Evolutionary conservation across 1,284 basidiomycete genomes (phyloP).

Genomic region (Ganoderma lucidum): DNA sequence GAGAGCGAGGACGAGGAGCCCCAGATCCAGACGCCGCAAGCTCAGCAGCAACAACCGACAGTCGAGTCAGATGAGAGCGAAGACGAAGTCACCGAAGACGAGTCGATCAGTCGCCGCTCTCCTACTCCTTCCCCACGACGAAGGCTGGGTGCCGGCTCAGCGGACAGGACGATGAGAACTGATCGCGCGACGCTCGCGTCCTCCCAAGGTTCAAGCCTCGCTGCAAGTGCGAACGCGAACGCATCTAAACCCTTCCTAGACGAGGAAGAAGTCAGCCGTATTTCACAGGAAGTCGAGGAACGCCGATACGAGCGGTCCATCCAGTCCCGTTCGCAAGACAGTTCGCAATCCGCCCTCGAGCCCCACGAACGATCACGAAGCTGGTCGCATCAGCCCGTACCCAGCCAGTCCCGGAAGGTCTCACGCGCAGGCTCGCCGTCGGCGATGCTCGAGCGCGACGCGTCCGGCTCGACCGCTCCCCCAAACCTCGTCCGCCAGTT

Average conservation of each 20-base stretch:
- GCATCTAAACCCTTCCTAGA: conserved; percentile 49
- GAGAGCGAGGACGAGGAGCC: conserved; percentile 29
- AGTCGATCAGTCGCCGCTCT: conserved; percentile 31
- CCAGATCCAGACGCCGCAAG: conserved; percentile 8
- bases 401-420: conserved; percentile 12
- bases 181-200: conserved; percentile 53
- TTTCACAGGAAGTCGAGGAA: conserved; percentile 65
- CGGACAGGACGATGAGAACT: conserved; percentile 52
- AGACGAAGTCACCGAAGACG: conserved; percentile 32
- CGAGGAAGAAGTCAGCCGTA: conserved; percentile 58
- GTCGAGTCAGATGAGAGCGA: conserved; percentile 41
- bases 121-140: conserved; percentile 39
- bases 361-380: conserved; percentile 30
- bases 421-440: conserved; percentile 26
- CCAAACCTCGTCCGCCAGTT: conserved; percentile 14
- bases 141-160: conserved; percentile 19
- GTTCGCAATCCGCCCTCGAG: conserved; percentile 23
- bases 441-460: conserved; percentile 19
- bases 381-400: conserved; percentile 20
- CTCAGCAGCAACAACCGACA: conserved; percentile 16
- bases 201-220: conserved; percentile 26
- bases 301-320: conserved; percentile 57
- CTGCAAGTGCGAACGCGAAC: conserved; percentile 10
- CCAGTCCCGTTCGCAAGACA: conserved; percentile 33
- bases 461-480: conserved; percentile 11